These are phyloP conservation scores for Polytrichum formosum DNA, from an alignment of 225 moss, liverwort and hornwort species.

Conservation along the genomic window DNA sequence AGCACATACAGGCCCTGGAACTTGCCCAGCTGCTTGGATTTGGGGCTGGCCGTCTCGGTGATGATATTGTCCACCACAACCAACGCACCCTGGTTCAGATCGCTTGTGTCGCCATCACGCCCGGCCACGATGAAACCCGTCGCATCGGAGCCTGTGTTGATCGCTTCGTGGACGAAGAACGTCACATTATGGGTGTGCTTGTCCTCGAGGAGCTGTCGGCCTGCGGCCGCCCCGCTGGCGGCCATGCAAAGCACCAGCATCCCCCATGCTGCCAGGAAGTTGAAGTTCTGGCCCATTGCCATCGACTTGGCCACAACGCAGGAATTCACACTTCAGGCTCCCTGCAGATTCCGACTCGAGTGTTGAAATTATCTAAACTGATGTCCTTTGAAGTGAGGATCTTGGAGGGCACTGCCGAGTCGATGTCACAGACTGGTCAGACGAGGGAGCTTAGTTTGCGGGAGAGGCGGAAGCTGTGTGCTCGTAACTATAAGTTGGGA, in stretches of 20 bases:
- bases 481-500: too few species aligned
- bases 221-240: not conserved
- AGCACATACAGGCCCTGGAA: conserved; percentile 6
- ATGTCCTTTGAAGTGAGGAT: too few species aligned
- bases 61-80: conserved; percentile 7
- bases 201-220: not conserved
- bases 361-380: too few species aligned
- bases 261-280: too few species aligned
- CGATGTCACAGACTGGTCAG: too few species aligned
- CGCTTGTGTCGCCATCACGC: not conserved
- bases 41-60: conserved; percentile 3
- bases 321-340: too few species aligned
- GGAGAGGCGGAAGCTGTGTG: too few species aligned
- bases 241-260: not conserved
- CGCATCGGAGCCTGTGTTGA: not conserved
- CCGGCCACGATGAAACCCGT: conserved; percentile 2
- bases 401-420: too few species aligned
- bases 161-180: not conserved
- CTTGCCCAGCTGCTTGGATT: conserved; percentile 7
- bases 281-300: too few species aligned
- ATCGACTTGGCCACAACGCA: too few species aligned
- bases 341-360: too few species aligned
- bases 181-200: conserved; percentile 1
- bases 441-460: too few species aligned
- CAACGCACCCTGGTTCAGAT: not conserved